phyloP scores from a whole-genome alignment of 805 yeast species.

The Candida golubevii region DNA sequence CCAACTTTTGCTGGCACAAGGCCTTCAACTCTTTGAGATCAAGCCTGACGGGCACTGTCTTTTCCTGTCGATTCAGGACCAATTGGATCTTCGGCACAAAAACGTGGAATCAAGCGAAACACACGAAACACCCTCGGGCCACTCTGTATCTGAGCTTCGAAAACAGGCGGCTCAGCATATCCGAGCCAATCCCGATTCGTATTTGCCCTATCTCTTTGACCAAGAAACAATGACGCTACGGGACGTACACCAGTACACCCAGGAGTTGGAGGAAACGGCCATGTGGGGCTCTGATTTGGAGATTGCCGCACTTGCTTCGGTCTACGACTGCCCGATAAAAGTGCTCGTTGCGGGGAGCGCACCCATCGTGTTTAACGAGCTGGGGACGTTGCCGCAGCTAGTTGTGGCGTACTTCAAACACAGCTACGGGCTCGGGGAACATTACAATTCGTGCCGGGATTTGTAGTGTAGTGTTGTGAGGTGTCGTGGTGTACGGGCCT shows the following conservation, averaged over 20 bases:
- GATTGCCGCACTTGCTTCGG: slow-evolving; percentile 71
- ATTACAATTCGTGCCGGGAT: slow-evolving; percentile 66
- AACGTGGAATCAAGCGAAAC: slow-evolving; percentile 6
- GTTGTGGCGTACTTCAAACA: slow-evolving; percentile 80
- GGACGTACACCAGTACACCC: slow-evolving; percentile 65
- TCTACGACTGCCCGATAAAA: slow-evolving; percentile 68
- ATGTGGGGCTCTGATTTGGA: slow-evolving; percentile 98
- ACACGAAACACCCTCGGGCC: slow-evolving; percentile 7
- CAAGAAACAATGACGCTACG: slow-evolving; percentile 62
- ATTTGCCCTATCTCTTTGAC: slow-evolving; percentile 77
- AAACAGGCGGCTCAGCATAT: slow-evolving; percentile 63
- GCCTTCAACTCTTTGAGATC: slow-evolving; percentile 61
- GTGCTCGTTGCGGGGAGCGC: slow-evolving; percentile 77
- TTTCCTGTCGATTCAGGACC: slow-evolving; percentile 82
- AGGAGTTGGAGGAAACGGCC: slow-evolving; percentile 67
- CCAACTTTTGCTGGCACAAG: slow-evolving; percentile 44
- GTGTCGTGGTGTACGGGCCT: no score
- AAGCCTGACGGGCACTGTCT: slow-evolving; percentile 93
- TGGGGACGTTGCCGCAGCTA: slow-evolving; percentile 49
- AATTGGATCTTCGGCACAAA: slow-evolving; percentile 51
- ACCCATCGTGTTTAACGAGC: slow-evolving; percentile 58
- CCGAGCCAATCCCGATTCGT: slow-evolving; percentile 59
- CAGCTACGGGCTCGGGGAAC: slow-evolving; percentile 88
- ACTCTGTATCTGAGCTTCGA: slow-evolving; percentile 53
- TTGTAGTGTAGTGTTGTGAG: background rate